Base-by-base conservation (phyloP, 768 basidiomycete species). In the Russula olivacea region DNA sequence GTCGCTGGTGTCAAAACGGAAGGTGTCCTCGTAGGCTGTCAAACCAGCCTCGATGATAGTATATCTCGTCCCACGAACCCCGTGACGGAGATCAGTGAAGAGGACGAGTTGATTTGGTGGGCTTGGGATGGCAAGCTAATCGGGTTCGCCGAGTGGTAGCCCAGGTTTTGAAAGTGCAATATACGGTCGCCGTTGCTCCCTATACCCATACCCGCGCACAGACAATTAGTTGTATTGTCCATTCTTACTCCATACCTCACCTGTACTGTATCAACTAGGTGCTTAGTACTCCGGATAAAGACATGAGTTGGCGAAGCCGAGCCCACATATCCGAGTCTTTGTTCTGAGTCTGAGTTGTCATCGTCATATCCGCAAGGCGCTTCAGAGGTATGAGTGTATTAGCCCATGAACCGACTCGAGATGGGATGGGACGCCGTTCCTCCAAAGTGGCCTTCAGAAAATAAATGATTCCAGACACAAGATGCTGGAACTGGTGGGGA, bases 61-160 rank as follows among this genome's bases (percentile, higher is more conserved):
- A 57, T 8, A 5, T 17, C 30, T n/a, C 55, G 40, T 7, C 59
- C 14, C 41, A 11, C 25, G 7, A 34, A 38, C 40, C 30, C 30
- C 21, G 19, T 45, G 12, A 48, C 23, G 61, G 62, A 38, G 28
- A 56, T 19, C 47, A 59, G 67, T 15, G 81, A 80, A 65, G 77
- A 75, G 4, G 77, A 79, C 34, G 81, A 81, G 64, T 68, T 76
- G 71, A 80, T 82, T 55, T 82, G 80, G 80, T 81, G 80, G 80
- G 72, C 69, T 45, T 81, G 80, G 80, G 72, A 81, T 43, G 80
- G 80, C 14, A 80, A 76, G 65, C 61, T 81, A 61, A 71, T 69
- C 25, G 80, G 81, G 5, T 81, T 81, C 66, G 62, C 72, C n/a
- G 80, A 80, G 61, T 81, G 78, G 77, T 80, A 64, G 66, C 30